phyloP scores from a whole-genome alignment of 108 stramenopile species.

The Mayamaea pseudoterrestris region DNA sequence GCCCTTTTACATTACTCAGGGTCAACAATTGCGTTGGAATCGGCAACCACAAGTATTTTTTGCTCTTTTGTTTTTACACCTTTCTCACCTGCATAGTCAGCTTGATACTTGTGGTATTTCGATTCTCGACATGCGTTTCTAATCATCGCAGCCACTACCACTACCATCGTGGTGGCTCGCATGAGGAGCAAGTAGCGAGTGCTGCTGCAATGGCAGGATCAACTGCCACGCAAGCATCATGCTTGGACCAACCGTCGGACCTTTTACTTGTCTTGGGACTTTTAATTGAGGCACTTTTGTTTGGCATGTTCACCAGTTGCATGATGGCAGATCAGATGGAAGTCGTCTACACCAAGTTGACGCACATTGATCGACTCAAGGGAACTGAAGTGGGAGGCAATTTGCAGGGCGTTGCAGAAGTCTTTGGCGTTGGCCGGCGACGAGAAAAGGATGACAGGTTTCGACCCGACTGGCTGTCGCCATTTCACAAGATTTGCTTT shows the following conservation, averaged over 20 bases:
- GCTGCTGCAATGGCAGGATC: background rate
- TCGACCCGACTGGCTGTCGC: slow-evolving; percentile 69
- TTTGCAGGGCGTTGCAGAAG: slow-evolving; percentile 57
- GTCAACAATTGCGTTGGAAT: slow-evolving; percentile 99
- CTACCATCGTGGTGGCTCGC: slow-evolving; percentile 4
- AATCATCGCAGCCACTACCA: slow-evolving; percentile 11
- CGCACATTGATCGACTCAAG: slow-evolving; percentile 96
- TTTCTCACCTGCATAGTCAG: slow-evolving; percentile 80
- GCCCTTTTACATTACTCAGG: slow-evolving; percentile 34
- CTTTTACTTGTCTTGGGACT: slow-evolving; percentile 52
- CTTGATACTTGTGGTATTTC: slow-evolving; percentile 45
- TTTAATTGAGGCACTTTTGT: slow-evolving; percentile 72
- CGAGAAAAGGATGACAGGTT: slow-evolving; percentile 25
- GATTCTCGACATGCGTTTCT: slow-evolving; percentile 59
- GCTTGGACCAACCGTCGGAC: slow-evolving; percentile 66
- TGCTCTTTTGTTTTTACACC: slow-evolving; percentile 95
- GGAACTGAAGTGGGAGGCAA: slow-evolving; percentile 26
- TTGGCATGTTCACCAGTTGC: slow-evolving; percentile 96
- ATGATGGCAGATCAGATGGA: slow-evolving; percentile 97
- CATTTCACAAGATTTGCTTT: slow-evolving; percentile 59
- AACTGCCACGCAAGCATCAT: slow-evolving; percentile 7
- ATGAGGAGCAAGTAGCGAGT: background rate
- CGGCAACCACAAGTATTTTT: slow-evolving; percentile 98
- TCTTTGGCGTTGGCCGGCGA: slow-evolving; percentile 44
- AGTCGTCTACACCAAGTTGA: slow-evolving; percentile 81